Conservation (phyloP, 2,329 filamentous ascomycete species). For the Emericellopsis cladophorae region DNA sequence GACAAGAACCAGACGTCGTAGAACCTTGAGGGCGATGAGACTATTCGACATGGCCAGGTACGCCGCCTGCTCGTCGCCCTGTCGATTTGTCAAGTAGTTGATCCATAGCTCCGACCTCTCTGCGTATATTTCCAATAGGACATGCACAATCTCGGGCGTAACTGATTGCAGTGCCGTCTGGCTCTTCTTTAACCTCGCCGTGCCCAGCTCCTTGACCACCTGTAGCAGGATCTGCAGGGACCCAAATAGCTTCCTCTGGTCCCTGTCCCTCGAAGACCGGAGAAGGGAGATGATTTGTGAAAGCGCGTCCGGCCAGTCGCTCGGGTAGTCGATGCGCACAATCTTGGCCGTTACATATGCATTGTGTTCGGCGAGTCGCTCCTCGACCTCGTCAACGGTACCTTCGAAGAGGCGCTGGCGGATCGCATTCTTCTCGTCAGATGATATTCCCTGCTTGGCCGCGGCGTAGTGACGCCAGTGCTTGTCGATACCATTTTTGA, state of each 20-base stretch:
- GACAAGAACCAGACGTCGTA: constrained; percentile 65
- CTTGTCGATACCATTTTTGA: constrained; percentile 94
- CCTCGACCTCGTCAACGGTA: constrained; percentile 64
- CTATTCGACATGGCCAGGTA: constrained; percentile 63
- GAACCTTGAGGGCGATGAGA: constrained; percentile 62
- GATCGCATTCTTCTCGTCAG: constrained; percentile 65
- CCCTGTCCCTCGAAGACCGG: constrained; percentile 35
- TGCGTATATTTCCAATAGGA: constrained; percentile 68
- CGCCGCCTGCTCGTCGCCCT: constrained; percentile 44
- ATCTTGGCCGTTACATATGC: constrained; percentile 81
- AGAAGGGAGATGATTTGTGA: constrained; percentile 51
- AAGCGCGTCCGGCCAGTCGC: constrained; percentile 63
- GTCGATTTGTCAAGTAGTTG: constrained; percentile 41
- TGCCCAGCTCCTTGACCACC: constrained; percentile 81
- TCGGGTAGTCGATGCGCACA: constrained; percentile 76
- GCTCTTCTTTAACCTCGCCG: constrained; percentile 61
- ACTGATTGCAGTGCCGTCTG: constrained; percentile 66
- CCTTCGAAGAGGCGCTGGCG: constrained; percentile 63
- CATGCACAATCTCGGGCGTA: constrained; percentile 71
- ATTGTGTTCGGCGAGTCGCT: constrained; percentile 72
- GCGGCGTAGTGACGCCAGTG: constrained; percentile 64
- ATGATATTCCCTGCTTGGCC: constrained; percentile 51
- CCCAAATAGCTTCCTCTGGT: constrained; percentile 56
- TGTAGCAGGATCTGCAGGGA: constrained; percentile 68
- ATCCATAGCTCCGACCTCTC: constrained; percentile 61